phyloP scores from a whole-genome alignment of 176 grass and related monocot genomes.

The Avena eriantha region DNA sequence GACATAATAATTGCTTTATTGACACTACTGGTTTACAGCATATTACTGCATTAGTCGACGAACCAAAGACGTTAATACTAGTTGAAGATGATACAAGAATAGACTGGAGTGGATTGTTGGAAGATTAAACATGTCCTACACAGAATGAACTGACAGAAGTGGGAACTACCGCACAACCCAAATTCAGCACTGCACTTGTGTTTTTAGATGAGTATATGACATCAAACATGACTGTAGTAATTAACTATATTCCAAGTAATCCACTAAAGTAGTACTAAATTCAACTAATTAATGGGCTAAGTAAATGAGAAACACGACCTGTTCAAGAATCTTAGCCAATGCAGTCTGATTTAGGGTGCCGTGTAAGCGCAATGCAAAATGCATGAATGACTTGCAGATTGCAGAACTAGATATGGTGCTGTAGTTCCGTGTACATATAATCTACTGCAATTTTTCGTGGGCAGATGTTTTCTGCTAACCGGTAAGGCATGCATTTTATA shows the following conservation, averaged over 20 bases:
- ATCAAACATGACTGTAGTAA: neutral
- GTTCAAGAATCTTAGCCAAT: neutral
- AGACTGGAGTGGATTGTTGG: neutral
- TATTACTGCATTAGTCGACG: neutral
- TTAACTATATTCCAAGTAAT: neutral
- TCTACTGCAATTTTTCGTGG: neutral
- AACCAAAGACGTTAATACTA: neutral
- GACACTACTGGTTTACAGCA: neutral
- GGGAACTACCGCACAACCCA: neutral
- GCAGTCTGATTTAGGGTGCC: neutral
- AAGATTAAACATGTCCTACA: neutral
- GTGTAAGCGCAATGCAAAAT: neutral
- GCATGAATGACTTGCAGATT: neutral
- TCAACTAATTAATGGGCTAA: neutral
- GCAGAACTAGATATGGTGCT: neutral
- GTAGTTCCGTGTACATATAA: neutral
- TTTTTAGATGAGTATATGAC: constrained; percentile 1
- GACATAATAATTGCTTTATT: constrained; percentile 20
- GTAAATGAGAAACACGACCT: neutral
- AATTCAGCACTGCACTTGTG: neutral
- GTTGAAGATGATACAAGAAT: neutral
- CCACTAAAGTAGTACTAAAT: neutral
- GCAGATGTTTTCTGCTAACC: neutral
- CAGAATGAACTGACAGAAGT: neutral
- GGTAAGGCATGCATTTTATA: neutral